Percentiles rank a stretch among this genome's conserved stretches.
phyloP scores from a whole-genome alignment of 768 basidiomycete species.

The Termitomyces sp. region DNA sequence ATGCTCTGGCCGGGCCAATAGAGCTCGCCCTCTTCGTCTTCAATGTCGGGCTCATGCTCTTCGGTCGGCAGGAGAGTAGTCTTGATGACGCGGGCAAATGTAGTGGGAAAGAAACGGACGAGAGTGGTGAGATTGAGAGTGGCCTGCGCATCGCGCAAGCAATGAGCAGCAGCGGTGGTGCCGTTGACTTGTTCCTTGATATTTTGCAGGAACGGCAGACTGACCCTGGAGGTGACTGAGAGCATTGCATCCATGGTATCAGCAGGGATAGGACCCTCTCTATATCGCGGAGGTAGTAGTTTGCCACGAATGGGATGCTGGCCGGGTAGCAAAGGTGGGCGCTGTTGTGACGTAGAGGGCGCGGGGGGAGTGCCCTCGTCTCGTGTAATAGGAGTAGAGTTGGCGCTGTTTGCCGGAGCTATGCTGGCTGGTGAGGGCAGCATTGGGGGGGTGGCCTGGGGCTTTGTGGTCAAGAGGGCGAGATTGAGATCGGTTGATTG shows the following conservation, averaged over 20 bases:
- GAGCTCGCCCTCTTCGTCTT: slow-evolving; percentile 83
- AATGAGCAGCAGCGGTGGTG: slow-evolving; percentile 35
- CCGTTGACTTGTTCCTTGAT: slow-evolving; percentile 36
- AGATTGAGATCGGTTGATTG: slow-evolving; percentile 20
- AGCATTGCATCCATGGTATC: slow-evolving; percentile 39
- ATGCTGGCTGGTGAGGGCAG: slow-evolving; percentile 75
- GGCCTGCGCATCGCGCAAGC: slow-evolving; percentile 45
- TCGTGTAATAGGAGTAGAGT: slow-evolving; percentile 68
- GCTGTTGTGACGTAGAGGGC: slow-evolving; percentile 28
- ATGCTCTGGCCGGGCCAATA: slow-evolving; percentile 75
- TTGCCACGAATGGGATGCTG: slow-evolving; percentile 29
- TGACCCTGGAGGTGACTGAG: slow-evolving; percentile 37
- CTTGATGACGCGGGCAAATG: slow-evolving; percentile 68
- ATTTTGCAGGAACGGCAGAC: slow-evolving; percentile 32
- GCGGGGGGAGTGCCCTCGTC: slow-evolving; percentile 48
- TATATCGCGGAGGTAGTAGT: slow-evolving; percentile 33
- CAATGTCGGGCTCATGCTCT: slow-evolving; percentile 76
- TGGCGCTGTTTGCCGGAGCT: slow-evolving; percentile 60
- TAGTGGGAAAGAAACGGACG: slow-evolving; percentile 67
- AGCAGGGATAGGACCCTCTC: slow-evolving; percentile 32
- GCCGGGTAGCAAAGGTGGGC: slow-evolving; percentile 22
- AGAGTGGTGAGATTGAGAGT: slow-evolving; percentile 61
- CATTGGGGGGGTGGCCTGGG: slow-evolving; percentile 59
- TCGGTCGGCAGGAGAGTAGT: slow-evolving; percentile 57
- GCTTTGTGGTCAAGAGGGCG: slow-evolving; percentile 27